Evolutionary conservation across 805 yeast genomes (phyloP), one percentile per base, ranked within the genome.

Genomic region (Yamadazyma scolyti): DNA sequence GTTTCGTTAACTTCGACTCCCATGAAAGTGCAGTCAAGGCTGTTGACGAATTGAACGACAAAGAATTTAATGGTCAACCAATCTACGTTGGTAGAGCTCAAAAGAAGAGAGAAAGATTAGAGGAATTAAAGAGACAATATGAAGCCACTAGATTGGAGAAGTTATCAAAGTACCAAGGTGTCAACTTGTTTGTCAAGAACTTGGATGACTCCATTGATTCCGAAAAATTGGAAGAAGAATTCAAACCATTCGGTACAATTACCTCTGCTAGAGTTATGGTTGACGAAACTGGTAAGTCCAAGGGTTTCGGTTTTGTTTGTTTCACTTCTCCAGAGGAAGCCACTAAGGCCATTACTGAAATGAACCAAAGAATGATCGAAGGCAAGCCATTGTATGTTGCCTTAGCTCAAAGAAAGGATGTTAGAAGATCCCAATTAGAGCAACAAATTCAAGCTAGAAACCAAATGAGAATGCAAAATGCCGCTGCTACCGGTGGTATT

Each of bases 311-410:
- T 57, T 93, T 93, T 61, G 98, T 93, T 50, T 88, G 98, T 71
- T 93, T 82, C 83, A 79, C 96, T 35, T 67, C 93, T 44, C 96
- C 97, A 57, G 98, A 93, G 67, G 98, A 93, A 78, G 98, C 98
- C 50, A 85, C 96, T 54, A 88, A 87, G 72, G 98, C 98, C 46
- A 87, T 90, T 62, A 76, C 90, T 51, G 98, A 90, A 75, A 89
- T 90, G 96, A 88, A 90, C 79, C 96, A 88, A 71, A 84, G 88
- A 62, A 83, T 90, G 82, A 78, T 93, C 51, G 81, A 79, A 50
- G 87, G 89, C 61, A 93, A 93, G 77, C 98, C 97, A 54, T 75
- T 93, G 59, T 93, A 90, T 64, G 98, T 93, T 68, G 96, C 97
- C 40, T 79, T 93, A 58, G 98, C 98, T 51, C 98, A 93, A 78